Evolutionary conservation across 1,139 yeast genomes (phyloP).

Genomic region (Taphrina sp.): DNA sequence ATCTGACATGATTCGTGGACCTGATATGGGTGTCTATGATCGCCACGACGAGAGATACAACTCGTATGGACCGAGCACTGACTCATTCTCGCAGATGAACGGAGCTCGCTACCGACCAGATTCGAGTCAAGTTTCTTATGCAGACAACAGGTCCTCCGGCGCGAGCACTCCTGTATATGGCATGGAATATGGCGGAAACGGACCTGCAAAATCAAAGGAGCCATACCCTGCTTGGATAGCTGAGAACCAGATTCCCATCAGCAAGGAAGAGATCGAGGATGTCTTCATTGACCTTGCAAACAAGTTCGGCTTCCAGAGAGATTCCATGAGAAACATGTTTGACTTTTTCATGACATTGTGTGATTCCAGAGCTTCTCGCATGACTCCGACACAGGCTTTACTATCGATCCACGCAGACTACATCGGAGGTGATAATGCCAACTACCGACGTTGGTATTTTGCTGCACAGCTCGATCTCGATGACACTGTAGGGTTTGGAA

Average conservation of each 20-base stretch:
- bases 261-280: constrained; percentile 86
- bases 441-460: constrained; percentile 93
- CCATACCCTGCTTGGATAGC: constrained; percentile 98
- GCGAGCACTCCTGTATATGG: constrained; percentile 96
- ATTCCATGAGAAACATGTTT: constrained; percentile 94
- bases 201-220: constrained; percentile 52
- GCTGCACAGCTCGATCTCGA: constrained; percentile 88
- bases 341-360: constrained; percentile 91
- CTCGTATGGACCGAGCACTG: constrained; percentile 42
- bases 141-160: constrained; percentile 83
- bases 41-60: constrained; percentile 43
- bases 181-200: constrained; percentile 64
- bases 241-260: constrained; percentile 79
- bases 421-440: constrained; percentile 90
- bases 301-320: constrained; percentile 96
- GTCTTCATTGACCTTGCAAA: constrained; percentile 84
- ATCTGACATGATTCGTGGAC: constrained; percentile 47
- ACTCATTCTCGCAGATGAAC: constrained; percentile 41
- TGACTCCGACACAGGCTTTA: constrained; percentile 94
- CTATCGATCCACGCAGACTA: constrained; percentile 92
- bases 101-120: constrained; percentile 42
- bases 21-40: constrained; percentile 47
- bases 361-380: constrained; percentile 93
- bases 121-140: constrained; percentile 55
- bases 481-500: constrained; percentile 73